Percentiles rank a stretch among this genome's conserved stretches.
These are phyloP conservation scores for Mycena rosella DNA, from an alignment of 768 basidiomycete genomes.

Conservation along the genomic window DNA sequence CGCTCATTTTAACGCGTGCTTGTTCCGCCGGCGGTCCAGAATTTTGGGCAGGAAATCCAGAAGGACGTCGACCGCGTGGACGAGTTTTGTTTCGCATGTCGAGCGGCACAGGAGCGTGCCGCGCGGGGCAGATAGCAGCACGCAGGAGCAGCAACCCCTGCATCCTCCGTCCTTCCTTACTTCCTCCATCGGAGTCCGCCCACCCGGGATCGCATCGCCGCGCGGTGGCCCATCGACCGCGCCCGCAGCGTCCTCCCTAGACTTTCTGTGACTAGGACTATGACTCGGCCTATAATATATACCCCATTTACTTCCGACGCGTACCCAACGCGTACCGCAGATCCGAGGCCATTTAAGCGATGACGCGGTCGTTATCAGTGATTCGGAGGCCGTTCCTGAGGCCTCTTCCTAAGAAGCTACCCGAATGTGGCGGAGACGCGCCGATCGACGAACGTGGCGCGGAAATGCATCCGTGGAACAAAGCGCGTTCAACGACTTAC, in stretches of 20 bases:
- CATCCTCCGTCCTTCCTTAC: neutral
- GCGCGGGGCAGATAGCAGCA: conserved; percentile 32
- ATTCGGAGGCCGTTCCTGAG: neutral
- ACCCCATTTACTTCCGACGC: conserved; percentile 14
- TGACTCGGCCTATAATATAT: conserved; percentile 27
- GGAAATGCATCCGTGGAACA: neutral
- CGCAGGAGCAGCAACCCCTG: neutral
- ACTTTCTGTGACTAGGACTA: neutral
- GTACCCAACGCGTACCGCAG: neutral
- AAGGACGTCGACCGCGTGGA: conserved; percentile 77
- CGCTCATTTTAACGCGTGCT: neutral
- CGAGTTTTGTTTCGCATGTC: conserved; percentile 79
- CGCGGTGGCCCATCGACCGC: neutral
- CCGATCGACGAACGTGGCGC: conserved; percentile 1
- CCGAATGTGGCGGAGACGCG: neutral
- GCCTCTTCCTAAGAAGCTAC: neutral
- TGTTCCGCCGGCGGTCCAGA: conserved; percentile 50
- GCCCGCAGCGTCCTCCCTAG: conserved; percentile 2
- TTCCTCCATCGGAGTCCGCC: neutral
- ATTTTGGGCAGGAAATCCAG: conserved; percentile 77
- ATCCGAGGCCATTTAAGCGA: neutral
- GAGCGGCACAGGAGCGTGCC: conserved; percentile 59
- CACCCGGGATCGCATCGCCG: neutral
- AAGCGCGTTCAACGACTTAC: too few species aligned
- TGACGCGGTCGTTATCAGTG: neutral